Conservation (phyloP, 345 rosid species). For the Trapa incisa region DNA sequence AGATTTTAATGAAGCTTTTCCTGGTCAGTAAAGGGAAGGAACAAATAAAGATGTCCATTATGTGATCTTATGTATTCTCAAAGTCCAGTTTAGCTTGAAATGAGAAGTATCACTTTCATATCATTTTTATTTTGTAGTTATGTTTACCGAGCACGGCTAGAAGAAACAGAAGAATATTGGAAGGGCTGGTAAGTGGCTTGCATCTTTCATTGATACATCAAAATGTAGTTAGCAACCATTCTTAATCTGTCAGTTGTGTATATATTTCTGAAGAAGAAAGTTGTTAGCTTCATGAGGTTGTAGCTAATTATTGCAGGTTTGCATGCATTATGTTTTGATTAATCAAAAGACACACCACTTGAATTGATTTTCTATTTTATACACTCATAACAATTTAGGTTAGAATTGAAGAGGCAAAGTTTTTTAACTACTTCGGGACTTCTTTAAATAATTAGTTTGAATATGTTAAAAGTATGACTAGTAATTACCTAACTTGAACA, state of each 20-base stretch:
- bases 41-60: not conserved
- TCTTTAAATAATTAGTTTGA: not conserved
- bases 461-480: not conserved
- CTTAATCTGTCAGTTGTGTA: not conserved
- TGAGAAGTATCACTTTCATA: conserved; percentile 8
- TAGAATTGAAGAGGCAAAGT: not conserved
- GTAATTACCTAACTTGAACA: not conserved
- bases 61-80: not conserved
- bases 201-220: not conserved
- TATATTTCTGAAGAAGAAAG: not conserved
- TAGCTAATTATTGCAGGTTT: not conserved
- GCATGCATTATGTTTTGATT: not conserved
- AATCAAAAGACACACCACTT: not conserved
- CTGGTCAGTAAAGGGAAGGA: not conserved
- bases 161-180: conserved; percentile 92
- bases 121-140: conserved; percentile 38
- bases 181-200: conserved; percentile 56
- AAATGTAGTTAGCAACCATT: not conserved
- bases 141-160: conserved; percentile 53
- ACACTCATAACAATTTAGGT: not conserved
- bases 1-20: not conserved
- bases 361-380: not conserved
- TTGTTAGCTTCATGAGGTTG: not conserved
- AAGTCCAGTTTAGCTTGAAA: not conserved
- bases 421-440: not conserved